These are phyloP conservation scores for Limonium bicolor DNA, from an alignment of 148 eudicot species.

Conservation along the genomic window DNA sequence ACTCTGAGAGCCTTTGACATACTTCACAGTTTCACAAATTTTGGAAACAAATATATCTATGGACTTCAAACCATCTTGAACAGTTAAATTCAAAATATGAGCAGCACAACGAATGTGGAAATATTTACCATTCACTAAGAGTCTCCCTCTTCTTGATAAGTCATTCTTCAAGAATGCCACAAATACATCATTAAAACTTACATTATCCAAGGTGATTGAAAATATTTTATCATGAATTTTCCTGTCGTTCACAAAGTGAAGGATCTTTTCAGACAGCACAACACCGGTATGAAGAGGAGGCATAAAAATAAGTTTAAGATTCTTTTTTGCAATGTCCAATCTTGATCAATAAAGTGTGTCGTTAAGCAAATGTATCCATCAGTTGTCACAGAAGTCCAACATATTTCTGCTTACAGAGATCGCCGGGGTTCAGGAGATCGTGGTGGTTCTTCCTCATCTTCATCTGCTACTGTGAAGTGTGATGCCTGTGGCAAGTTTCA, in stretches of 20 bases:
- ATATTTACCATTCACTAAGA: not conserved
- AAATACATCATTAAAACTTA: constrained; percentile 2
- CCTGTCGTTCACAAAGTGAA: not conserved
- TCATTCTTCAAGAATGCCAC: no score
- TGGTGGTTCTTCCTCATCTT: no score
- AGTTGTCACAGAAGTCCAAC: not conserved
- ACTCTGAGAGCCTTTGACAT: not conserved
- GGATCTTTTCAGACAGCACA: not conserved
- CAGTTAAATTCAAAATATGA: not conserved
- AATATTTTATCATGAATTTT: not conserved
- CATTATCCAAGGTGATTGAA: constrained; percentile 2
- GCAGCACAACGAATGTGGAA: not conserved
- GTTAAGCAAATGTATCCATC: not conserved
- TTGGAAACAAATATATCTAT: not conserved
- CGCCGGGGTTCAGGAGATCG: no score
- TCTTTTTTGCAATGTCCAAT: not conserved
- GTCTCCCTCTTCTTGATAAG: not conserved
- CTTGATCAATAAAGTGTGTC: not conserved
- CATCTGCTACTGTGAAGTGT: no score
- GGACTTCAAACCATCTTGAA: not conserved
- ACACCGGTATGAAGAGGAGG: not conserved
- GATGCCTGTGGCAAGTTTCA: no score
- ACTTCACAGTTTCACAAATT: not conserved
- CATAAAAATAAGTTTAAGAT: not conserved
- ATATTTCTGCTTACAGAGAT: no score